phyloP scores from a whole-genome alignment of 2,329 filamentous ascomycete genomes.

The Aaosphaeria arxii region DNA sequence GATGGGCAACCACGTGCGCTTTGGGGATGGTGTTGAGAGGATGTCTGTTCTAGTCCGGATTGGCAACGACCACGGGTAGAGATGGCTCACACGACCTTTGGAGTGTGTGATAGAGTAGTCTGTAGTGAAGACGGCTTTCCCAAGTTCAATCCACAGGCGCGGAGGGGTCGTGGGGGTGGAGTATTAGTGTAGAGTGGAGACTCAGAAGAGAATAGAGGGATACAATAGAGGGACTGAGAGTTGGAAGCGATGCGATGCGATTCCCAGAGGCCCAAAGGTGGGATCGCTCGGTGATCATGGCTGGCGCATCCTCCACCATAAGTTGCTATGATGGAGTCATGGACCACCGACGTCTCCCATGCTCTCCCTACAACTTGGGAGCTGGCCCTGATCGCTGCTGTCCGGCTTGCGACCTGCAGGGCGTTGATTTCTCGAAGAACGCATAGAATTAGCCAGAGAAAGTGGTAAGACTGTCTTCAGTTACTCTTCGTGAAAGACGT shows the following conservation, averaged over 20 bases:
- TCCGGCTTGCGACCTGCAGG: conserved; percentile 14
- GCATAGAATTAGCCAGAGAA: conserved; percentile 23
- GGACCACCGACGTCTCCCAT: too few relatives aligned
- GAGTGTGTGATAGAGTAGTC: neutral
- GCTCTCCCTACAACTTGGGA: too few relatives aligned
- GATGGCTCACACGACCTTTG: conserved; percentile 1
- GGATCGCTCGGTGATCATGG: too few relatives aligned
- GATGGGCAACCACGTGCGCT: neutral
- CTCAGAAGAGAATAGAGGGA: conserved; percentile 18
- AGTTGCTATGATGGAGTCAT: too few relatives aligned
- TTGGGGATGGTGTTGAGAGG: neutral
- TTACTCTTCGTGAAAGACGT: conserved; percentile 13
- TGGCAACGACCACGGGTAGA: neutral
- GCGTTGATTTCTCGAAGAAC: conserved; percentile 22
- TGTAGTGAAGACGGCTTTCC: neutral
- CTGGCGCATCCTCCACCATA: too few relatives aligned
- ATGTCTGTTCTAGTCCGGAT: neutral
- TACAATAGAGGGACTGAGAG: neutral
- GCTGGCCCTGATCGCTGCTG: conserved; percentile 13
- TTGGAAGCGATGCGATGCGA: too few relatives aligned
- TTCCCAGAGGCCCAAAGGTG: too few relatives aligned
- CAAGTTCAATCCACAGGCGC: neutral
- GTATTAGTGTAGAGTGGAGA: conserved; percentile 5
- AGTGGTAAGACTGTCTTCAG: conserved; percentile 30
- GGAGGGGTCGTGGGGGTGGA: neutral